Conservation (phyloP, 352 stramenopile genomes). For the Aphanomyces invadans region DNA sequence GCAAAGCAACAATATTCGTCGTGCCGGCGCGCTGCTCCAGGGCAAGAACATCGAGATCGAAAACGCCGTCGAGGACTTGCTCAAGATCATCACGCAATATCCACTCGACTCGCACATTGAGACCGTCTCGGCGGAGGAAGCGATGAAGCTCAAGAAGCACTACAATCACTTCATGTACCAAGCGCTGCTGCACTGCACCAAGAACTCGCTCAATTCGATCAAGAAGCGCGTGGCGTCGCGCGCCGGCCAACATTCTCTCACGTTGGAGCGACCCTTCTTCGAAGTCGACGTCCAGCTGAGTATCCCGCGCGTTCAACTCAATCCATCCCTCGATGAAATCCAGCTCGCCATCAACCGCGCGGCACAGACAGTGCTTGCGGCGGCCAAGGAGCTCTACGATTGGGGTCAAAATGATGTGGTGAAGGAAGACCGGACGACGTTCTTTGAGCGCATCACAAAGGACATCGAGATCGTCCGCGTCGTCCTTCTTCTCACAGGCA, state of each 20-base stretch:
- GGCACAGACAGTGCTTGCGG: conserved; percentile 93
- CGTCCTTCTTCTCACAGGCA: conserved; percentile 94
- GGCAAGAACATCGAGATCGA: conserved; percentile 98
- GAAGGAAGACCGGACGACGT: conserved; percentile 65
- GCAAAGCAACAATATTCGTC: conserved; percentile 92
- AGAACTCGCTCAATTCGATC: conserved; percentile 97
- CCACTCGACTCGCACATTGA: conserved; percentile 94
- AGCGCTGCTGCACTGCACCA: conserved; percentile 94
- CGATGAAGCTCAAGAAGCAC: conserved; percentile 95
- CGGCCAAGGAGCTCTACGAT: conserved; percentile 94
- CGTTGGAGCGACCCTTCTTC: conserved; percentile 94
- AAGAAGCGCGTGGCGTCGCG: conserved; percentile 96
- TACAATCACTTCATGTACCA: conserved; percentile 99
- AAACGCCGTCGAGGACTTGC: conserved; percentile 95
- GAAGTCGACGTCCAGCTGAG: conserved; percentile 97
- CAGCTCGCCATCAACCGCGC: conserved; percentile 97
- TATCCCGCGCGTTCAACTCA: conserved; percentile 88
- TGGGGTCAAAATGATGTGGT: conserved; percentile 84
- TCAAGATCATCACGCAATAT: conserved; percentile 95
- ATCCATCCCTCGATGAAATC: conserved; percentile 95
- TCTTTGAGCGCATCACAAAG: conserved; percentile 97
- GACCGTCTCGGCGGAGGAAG: conserved; percentile 87
- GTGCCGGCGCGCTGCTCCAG: conserved; percentile 88
- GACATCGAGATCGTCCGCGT: conserved; percentile 98
- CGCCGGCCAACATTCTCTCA: conserved; percentile 81